phyloP scores from a whole-genome alignment of 345 rosid species.

The Heritiera fomes region DNA sequence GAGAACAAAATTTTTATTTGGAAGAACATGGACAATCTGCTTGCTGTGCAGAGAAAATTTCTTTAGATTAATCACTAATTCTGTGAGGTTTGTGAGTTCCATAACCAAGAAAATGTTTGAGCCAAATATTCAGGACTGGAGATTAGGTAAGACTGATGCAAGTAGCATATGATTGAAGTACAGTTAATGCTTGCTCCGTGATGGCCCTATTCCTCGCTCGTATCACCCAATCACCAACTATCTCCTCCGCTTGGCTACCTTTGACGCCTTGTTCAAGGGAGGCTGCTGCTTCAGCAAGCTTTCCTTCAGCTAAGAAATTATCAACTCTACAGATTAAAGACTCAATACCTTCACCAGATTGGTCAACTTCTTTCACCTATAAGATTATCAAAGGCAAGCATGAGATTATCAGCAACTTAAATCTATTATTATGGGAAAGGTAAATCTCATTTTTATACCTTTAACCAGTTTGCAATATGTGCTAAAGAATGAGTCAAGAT shows the following conservation, averaged over 20 bases:
- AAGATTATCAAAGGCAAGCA: neutral
- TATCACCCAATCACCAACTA: constrained; percentile 69
- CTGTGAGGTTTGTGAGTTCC: constrained; percentile 8
- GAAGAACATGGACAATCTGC: neutral
- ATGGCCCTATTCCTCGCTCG: constrained; percentile 81
- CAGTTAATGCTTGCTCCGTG: constrained; percentile 78
- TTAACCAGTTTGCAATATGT: constrained; percentile 76
- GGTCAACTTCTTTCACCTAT: constrained; percentile 70
- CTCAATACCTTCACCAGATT: constrained; percentile 72
- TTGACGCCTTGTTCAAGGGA: constrained; percentile 82
- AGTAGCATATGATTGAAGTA: constrained; percentile 86
- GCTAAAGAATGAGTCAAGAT: constrained; percentile 81
- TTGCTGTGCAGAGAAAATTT: neutral
- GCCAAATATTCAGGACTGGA: neutral
- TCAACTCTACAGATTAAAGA: constrained; percentile 69
- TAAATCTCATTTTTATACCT: constrained; percentile 46
- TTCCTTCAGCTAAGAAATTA: constrained; percentile 71
- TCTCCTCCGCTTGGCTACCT: constrained; percentile 84
- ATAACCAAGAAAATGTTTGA: neutral
- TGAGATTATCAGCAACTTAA: neutral
- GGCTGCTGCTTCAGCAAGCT: constrained; percentile 85
- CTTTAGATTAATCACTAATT: neutral
- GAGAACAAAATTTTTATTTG: constrained; percentile 14
- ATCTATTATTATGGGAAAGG: neutral
- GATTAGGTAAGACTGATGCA: constrained; percentile 67